Conservation (phyloP, 1,284 basidiomycete genomes). For the Leccinum pallidistipes region DNA sequence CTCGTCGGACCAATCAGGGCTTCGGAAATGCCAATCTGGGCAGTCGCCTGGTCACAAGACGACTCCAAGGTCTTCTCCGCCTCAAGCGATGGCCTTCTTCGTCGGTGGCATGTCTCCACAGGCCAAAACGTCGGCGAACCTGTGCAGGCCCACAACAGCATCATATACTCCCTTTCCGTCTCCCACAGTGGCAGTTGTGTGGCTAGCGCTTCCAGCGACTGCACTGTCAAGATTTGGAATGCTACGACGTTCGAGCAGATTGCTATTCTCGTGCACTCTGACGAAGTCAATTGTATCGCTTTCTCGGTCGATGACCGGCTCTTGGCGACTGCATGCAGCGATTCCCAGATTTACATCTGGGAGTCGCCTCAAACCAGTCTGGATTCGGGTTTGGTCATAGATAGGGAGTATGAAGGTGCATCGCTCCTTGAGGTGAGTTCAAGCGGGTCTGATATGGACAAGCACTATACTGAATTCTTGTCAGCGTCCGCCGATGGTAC, state of each 20-base stretch:
- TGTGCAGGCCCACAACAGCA: conserved; percentile 25
- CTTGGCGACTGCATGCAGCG: conserved; percentile 28
- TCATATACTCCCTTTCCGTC: conserved; percentile 29
- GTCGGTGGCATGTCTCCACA: conserved; percentile 28
- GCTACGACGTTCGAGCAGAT: conserved; percentile 27
- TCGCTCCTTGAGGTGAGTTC: conserved; percentile 30
- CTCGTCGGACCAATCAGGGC: conserved; percentile 28
- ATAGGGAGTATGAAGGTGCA: conserved; percentile 21
- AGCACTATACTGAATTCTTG: conserved; percentile 7
- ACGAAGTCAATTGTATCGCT: conserved; percentile 26
- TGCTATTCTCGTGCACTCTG: conserved; percentile 21
- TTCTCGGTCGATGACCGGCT: conserved; percentile 30
- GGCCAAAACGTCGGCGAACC: conserved; percentile 25
- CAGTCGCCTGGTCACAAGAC: conserved; percentile 32
- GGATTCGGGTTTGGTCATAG: conserved; percentile 31
- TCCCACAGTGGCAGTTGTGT: conserved; percentile 28
- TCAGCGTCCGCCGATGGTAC: conserved; percentile 13
- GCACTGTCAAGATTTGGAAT: conserved; percentile 35
- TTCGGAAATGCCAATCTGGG: conserved; percentile 24
- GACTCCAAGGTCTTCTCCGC: conserved; percentile 29
- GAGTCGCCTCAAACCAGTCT: conserved; percentile 30
- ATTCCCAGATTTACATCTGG: conserved; percentile 29
- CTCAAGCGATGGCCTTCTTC: conserved; percentile 24
- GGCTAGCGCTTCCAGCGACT: conserved; percentile 33
- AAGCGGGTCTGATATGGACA: background rate